These are phyloP conservation scores for Dendrobium nobile DNA, from an alignment of 106 monocot species.

Conservation along the genomic window DNA sequence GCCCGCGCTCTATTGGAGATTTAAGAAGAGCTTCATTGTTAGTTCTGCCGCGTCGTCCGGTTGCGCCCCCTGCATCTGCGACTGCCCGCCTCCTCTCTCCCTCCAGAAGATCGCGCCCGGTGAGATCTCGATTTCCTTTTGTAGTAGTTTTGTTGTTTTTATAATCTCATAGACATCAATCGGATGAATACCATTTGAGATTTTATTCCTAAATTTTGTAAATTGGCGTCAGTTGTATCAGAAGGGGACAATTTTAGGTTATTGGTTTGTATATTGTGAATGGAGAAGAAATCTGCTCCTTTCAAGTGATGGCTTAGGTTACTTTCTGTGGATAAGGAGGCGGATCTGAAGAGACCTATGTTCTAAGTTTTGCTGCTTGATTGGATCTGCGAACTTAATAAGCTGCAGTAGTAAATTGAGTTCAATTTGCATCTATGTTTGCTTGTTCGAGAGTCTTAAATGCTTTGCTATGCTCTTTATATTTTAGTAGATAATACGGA, in stretches of 20 bases:
- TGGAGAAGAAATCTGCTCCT: not conserved
- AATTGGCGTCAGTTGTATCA: too few relatives aligned
- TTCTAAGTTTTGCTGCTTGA: not conserved
- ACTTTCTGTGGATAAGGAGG: not conserved
- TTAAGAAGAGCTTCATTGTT: slow-evolving; percentile 30
- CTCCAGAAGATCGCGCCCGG: slow-evolving; percentile 62
- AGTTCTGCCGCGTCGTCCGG: slow-evolving; percentile 10
- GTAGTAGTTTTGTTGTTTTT: not conserved
- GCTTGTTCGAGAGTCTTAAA: not conserved
- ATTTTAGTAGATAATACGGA: not conserved
- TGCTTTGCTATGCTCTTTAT: not conserved
- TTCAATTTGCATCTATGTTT: not conserved
- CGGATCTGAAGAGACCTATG: not conserved
- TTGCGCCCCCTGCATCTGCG: slow-evolving; percentile 59
- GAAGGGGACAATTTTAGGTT: not conserved
- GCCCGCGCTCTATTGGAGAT: slow-evolving; percentile 70
- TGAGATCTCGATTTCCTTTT: slow-evolving; percentile 1
- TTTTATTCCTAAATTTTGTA: not conserved
- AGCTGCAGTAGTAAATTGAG: not conserved
- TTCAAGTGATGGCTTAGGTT: not conserved
- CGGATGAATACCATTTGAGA: not conserved
- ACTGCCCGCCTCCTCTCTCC: slow-evolving; percentile 71
- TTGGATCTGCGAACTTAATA: not conserved
- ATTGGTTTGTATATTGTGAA: not conserved
- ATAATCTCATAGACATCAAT: not conserved